Evolutionary conservation across 768 basidiomycete species (phyloP).

Genomic region (Leccinum subgranulosum): DNA sequence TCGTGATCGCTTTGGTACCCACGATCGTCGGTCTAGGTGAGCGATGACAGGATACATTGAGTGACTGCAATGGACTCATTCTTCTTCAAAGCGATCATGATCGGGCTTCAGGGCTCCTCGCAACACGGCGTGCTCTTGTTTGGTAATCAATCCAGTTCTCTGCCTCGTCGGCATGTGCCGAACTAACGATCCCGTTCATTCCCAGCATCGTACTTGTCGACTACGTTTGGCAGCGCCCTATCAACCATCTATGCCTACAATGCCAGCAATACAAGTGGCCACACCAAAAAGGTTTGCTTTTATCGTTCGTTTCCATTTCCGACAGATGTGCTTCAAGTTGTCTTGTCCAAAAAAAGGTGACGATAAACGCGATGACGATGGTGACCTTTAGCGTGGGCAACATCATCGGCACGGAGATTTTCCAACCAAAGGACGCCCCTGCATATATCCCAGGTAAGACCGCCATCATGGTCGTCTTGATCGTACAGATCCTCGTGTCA

Average conservation of each 20-base stretch:
- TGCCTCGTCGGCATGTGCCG: not conserved
- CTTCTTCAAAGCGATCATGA: constrained; percentile 42
- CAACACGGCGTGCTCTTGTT: constrained; percentile 55
- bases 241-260: constrained; percentile 63
- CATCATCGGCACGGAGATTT: constrained; percentile 61
- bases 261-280: constrained; percentile 59
- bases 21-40: constrained; percentile 55
- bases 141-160: constrained; percentile 33
- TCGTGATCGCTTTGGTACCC: constrained; percentile 54
- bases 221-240: constrained; percentile 57
- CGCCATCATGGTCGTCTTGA: constrained; percentile 58
- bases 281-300: constrained; percentile 55
- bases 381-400: constrained; percentile 55
- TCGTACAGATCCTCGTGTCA: constrained; percentile 47
- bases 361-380: constrained; percentile 59
- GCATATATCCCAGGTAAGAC: constrained; percentile 65
- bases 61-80: not conserved
- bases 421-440: constrained; percentile 59
- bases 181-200: not conserved
- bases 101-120: constrained; percentile 48
- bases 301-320: not conserved
- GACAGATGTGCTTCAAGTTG: not conserved
- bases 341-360: constrained; percentile 34
- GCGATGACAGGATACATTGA: not conserved
- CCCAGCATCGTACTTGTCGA: constrained; percentile 46